Evolutionary conservation across 352 stramenopile species (phyloP), one percentile per base, ranked within the genome.

Genomic region (Aphanomyces astaci): DNA sequence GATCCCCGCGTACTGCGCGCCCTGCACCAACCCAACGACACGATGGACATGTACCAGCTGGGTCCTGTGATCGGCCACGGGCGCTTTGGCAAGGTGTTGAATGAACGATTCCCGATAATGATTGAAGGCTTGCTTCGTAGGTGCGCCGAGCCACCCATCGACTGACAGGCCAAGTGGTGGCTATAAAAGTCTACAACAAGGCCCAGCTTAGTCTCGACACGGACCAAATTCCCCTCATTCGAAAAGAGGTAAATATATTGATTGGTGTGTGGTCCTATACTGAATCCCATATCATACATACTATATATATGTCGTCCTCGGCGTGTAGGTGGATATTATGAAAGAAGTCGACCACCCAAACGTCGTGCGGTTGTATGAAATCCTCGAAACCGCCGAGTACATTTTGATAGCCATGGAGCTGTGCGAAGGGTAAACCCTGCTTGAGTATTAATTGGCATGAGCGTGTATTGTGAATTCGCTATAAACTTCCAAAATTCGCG

Each of bases 371-470:
- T 84, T 99, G 15, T 96, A 97, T 70, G 86, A 98, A 55, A 98
- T 98, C 66, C 90, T 97, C 78, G 97, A 98, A 73, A 97, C 88
- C 25, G 81, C 96, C 59, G 84, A 92, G 32, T 89, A 98, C 77
- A 98, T 98, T 76, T 98, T 98, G 77, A 78, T 99, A 22, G 84
- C 98, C 63, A 85, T 99, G 55, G 96, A 99, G 78, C 98, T 97
- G 70, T 98, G 95, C 71, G 87, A 60, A n/a, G 62, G 62, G 62
- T 68, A 52, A 9, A n/a, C n/a, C n/a, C n/a, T n/a, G n/a, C n/a
- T n/a, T n/a, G n/a, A n/a, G n/a, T n/a, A n/a, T n/a, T n/a, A n/a
- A n/a, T n/a, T n/a, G n/a, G n/a, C n/a, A n/a, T n/a, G n/a, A n/a
- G n/a, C n/a, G n/a, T n/a, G n/a, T n/a, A n/a, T n/a, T n/a, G n/a